Evolutionary conservation across 106 monocot species (phyloP), one percentile per base, ranked within the genome.

Genomic region (Iris macrosiphon): DNA sequence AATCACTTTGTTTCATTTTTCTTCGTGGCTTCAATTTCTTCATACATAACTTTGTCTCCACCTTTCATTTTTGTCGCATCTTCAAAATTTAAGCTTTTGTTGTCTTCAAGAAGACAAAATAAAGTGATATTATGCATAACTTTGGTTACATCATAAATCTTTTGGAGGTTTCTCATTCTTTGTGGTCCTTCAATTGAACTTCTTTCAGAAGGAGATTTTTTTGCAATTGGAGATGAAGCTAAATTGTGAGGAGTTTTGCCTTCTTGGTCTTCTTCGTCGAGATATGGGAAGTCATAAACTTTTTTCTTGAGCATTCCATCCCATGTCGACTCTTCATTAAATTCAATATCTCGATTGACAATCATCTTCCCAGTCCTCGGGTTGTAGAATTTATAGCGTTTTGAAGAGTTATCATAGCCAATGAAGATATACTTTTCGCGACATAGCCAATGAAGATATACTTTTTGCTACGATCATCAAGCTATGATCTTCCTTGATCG

Each of bases 241-340:
- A 29, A 19, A 22, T 15, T 15, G 4, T 43, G 25, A 22, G 26
- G 31, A 33, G 3, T 29, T 32, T 31, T 13, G 13, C 16, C 0
- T 33, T 30, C 6, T 45, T 0, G 4, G 10, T 14, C 21, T 6
- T 47, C 30, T 35, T 37, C 31, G 34, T 35, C 12, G 27, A 49
- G 9, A 0, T 34, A 2, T 14, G 18, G n/a, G 18, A 17, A 39
- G 1, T 28, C 2, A 63, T 34, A 13, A 2, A 14, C 21, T 4
- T 19, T 4, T 7, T 21, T 4, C 29, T 55, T 1, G 4, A 3
- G 17, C 2, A 5, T 14, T 25, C 38, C 39, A 5, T 28, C 1
- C 50, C 39, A 51, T 23, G 4, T 32, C 1, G 0, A 0, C 2
- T 52, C 21, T 40, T 64, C 63, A 64, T 51, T 39, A 52, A 65